A percentile compares a stretch with the other conserved stretches of the same genome.
Conservation (phyloP, 139 green algal species). For the Coelastrella sp. region DNA sequence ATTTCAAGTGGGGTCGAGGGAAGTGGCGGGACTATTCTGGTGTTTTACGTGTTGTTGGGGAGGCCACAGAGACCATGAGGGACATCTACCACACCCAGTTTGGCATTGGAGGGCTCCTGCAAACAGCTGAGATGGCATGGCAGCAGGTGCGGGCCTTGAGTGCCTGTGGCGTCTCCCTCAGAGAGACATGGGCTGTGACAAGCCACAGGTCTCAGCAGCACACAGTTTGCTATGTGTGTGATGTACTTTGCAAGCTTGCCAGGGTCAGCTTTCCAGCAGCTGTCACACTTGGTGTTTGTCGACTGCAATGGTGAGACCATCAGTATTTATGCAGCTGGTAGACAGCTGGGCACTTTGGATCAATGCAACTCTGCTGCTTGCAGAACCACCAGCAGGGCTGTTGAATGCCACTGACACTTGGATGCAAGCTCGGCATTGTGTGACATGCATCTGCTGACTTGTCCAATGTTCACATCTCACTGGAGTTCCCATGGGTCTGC, state of each 20-base stretch:
- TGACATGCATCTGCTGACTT: not conserved
- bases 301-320: too few relatives aligned
- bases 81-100: conserved; percentile 39
- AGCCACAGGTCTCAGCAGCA: not conserved
- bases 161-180: too few relatives aligned
- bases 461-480: not conserved
- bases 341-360: not conserved
- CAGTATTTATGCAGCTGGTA: not conserved
- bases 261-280: too few relatives aligned
- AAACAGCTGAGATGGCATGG: conserved; percentile 30
- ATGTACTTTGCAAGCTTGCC: not conserved
- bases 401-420: not conserved
- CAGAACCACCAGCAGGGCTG: not conserved
- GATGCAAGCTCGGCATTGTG: too few relatives aligned
- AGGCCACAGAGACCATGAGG: conserved; percentile 31
- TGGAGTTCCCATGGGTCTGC: too few relatives aligned
- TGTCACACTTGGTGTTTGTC: too few relatives aligned
- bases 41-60: not conserved
- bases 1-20: conserved; percentile 5
- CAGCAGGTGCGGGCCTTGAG: not conserved
- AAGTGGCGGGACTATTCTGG: not conserved
- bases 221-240: not conserved
- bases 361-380: not conserved
- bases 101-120: conserved; percentile 1
- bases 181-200: too few relatives aligned